Evolutionary conservation across 169 alveolate species (phyloP), one percentile per base, ranked within the genome.

Genomic region (Eimeria acervulina): DNA sequence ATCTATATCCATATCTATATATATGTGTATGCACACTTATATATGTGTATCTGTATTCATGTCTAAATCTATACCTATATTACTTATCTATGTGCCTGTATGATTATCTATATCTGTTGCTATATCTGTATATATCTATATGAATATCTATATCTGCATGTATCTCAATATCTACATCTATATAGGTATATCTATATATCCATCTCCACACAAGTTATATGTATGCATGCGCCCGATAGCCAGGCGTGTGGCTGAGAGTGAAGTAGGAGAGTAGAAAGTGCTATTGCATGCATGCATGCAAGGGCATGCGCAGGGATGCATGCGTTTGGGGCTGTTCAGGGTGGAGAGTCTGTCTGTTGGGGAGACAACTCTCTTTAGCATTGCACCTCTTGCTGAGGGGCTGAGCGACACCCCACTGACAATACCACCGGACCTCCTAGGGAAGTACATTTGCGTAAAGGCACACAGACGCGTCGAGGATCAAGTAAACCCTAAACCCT

Each of bases 381-480:
- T 78, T 38, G 5, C 21, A 42, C 66, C 88, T 6, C 61, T 78
- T 7, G 55, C 88, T 7, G 19, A 10, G 28, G 88, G 88, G 33
- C 61, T 33, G 7, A 10, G 61, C 28, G 88, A 78, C 21, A 38
- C 61, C 26, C 33, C 61, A 5, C 38, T 78, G 21, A 17, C 21
- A 78, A 36, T 90, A n/a, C 90, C 95, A 26, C 26, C 85, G 2
- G 95, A 70, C 1, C 31, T 59, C 1, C 47, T 90, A 6, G 95
- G 95, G 38, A 70, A 76, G 61, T 90, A 33, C 61, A 74, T 90
- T 42, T 31, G 42, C 23, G 95, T 83, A 23, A 68, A 74, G 38
- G 95, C 90, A 26, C 76, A 90, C 80, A 26, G 95, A 17, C 26
- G 70, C 3, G 95, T 90, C 42, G 95, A 90, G 28, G 90, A 90